A percentile compares a stretch with the other conserved stretches of the same genome.
phyloP scores from a whole-genome alignment of 306 rosid genomes.

The Acacia confusa region DNA sequence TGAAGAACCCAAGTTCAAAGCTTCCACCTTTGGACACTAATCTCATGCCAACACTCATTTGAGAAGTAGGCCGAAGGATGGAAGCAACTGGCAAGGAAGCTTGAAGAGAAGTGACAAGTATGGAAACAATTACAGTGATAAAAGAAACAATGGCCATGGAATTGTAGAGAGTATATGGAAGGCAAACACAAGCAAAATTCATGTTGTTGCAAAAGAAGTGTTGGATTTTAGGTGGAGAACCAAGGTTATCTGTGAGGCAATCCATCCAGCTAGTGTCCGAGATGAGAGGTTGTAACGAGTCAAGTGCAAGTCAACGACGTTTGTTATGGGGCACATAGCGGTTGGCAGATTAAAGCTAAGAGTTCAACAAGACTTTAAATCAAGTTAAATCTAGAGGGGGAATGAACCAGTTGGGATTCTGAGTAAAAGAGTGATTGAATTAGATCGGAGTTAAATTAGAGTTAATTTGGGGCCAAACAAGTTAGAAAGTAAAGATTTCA shows the following conservation, averaged over 20 bases:
- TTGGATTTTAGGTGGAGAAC: neutral
- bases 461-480: no score
- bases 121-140: no score
- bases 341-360: neutral
- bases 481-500: no score
- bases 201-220: neutral
- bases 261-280: neutral
- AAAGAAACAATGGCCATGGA: no score
- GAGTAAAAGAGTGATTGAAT: no score
- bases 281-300: neutral
- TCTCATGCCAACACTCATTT: no score
- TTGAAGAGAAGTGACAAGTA: no score
- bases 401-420: no score
- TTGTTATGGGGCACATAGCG: neutral
- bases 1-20: constrained; percentile 54
- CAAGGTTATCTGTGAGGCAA: neutral
- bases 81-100: no score
- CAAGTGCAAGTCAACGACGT: neutral
- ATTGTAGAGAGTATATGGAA: neutral
- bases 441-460: no score
- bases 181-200: neutral
- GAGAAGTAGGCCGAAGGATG: no score
- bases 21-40: constrained; percentile 34
- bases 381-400: no score
- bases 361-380: neutral